Evolutionary conservation across 768 basidiomycete genomes (phyloP), one percentile per base, ranked within the genome.

Genomic region (Roridomyces roridus): DNA sequence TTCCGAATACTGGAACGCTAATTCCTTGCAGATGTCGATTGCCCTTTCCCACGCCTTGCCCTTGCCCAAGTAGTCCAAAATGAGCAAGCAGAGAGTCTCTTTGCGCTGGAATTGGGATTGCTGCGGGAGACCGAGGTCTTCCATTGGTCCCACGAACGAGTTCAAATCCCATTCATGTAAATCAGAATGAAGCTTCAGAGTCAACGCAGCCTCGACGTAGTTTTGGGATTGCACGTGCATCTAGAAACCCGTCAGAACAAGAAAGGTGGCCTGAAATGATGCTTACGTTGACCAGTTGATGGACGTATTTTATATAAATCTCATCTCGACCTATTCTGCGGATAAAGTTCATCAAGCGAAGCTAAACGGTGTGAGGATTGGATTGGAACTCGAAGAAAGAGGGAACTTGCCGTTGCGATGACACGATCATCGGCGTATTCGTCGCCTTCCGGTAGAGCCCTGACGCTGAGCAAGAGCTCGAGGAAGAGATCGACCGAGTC

Each of bases 1-100:
- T 68, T 89, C 87, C 15, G 90, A 83, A 74, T 98, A 96, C 70
- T 98, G 94, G 57, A 77, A 85, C 14, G 89, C 89, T 23, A 98
- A 76, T 65, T 98, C 96, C 73, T 92, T 92, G 75, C 93, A 96
- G 45, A 98, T 90, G 43, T 93, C 91, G 54, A 97, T 87, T 3
- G 94, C 96, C 48, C 84, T 89, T 72, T 98, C 96, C 85, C 94
- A 98, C n/a, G 96, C 96, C 67, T 96, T 95, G 10, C 96, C 96
- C 72, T 95, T 54, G 92, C 94, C 92, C 20, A 98, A 84, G 65
- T 95, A 94, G 68, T 97, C 94, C n/a, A 98, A 83, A 54, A 96
- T 95, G 52, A 96, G 77, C 39, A 97, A 80, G 63, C 90, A 94
- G 2, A 98, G 77, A 0, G 94, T 94, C 73, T 98, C 96, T 68